A percentile compares a stretch with the other conserved stretches of the same genome.
Evolutionary conservation across 768 basidiomycete genomes (phyloP).

Genomic region (Hypsizygus marmoreus): DNA sequence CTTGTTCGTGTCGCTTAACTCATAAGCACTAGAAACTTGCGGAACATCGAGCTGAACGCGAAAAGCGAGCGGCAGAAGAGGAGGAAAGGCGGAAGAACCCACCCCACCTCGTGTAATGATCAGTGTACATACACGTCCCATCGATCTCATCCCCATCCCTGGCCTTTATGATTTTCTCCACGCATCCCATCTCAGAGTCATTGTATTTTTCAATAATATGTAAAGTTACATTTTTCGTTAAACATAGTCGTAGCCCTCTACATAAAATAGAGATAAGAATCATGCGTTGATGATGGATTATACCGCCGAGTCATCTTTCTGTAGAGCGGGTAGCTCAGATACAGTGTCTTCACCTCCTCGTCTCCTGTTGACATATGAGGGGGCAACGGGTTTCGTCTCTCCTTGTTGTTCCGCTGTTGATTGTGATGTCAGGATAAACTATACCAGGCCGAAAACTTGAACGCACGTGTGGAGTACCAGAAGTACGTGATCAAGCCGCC

Average conservation of each 20-base stretch:
- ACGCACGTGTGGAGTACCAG: conserved; percentile 82
- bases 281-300: no score
- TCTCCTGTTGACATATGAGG: conserved; percentile 22
- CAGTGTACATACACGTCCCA: conserved; percentile 10
- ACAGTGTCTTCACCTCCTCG: conserved; percentile 12
- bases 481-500: conserved; percentile 81
- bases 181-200: no score
- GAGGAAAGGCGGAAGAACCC: conserved; percentile 29
- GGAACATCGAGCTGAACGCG: conserved; percentile 53
- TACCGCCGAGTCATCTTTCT: no score
- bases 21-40: conserved; percentile 47
- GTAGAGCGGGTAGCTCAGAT: no score
- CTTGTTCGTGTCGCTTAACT: conserved; percentile 24
- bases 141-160: no score
- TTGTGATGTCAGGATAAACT: conserved; percentile 3
- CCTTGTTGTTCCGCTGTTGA: conserved; percentile 26
- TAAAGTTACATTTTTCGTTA: no score
- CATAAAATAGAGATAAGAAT: no score
- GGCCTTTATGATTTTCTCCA: no score
- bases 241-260: no score
- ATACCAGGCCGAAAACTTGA: not conserved
- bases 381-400: conserved; percentile 19
- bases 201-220: no score
- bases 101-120: conserved; percentile 29
- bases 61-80: conserved; percentile 36